phyloP scores from a whole-genome alignment of 1,284 basidiomycete genomes.

The Ceratobasidium papillatum region DNA sequence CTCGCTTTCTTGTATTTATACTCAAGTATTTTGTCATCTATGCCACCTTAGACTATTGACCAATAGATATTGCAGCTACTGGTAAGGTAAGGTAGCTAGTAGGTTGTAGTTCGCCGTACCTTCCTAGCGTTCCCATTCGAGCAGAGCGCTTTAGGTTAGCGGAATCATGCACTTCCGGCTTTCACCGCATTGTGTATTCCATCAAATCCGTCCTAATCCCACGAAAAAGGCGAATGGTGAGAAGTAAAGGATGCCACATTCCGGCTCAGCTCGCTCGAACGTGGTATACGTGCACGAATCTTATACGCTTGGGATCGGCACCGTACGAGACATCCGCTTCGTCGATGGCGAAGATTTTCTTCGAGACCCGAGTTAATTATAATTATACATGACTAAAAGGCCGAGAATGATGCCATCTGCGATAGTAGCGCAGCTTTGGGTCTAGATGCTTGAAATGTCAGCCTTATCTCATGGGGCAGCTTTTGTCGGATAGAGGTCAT shows the following conservation, averaged over 20 bases:
- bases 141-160: too few species aligned
- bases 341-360: not conserved
- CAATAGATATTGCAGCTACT: too few species aligned
- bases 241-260: not conserved
- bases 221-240: not conserved
- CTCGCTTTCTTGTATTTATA: too few species aligned
- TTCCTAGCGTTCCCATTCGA: too few species aligned
- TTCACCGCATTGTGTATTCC: not conserved
- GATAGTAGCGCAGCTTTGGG: conserved; percentile 7
- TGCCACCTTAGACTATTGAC: too few species aligned
- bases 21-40: too few species aligned
- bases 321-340: not conserved
- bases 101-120: too few species aligned
- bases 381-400: not conserved
- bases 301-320: not conserved
- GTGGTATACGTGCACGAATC: not conserved
- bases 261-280: not conserved
- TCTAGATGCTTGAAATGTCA: not conserved
- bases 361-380: not conserved
- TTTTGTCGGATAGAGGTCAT: conserved; percentile 1
- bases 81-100: too few species aligned
- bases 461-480: not conserved
- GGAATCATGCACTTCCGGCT: not conserved
- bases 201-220: not conserved
- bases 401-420: conserved; percentile 3